Conservation (phyloP, 768 basidiomycete genomes). For the Mycena latifolia region DNA sequence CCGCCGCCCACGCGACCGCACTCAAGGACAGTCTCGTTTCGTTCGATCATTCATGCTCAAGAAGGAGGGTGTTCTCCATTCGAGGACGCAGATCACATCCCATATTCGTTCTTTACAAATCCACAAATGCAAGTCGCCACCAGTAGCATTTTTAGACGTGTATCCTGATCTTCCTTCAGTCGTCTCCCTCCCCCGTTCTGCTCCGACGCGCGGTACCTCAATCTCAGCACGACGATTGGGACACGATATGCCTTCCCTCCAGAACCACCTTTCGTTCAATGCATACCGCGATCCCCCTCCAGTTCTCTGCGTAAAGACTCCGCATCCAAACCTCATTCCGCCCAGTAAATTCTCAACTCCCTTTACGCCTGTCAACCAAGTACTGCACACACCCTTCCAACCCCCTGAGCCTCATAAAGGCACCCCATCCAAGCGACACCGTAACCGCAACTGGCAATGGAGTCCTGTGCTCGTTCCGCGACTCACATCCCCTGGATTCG, state of each 20-base stretch:
- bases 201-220: background rate
- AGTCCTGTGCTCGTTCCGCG: conserved; percentile 14
- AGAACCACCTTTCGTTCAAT: background rate
- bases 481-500: conserved; percentile 14
- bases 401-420: conserved; percentile 24
- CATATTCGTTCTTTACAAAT: conserved; percentile 10
- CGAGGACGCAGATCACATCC: conserved; percentile 9
- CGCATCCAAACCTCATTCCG: conserved; percentile 28
- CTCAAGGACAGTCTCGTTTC: conserved; percentile 21
- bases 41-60: conserved; percentile 21
- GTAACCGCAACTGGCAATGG: conserved; percentile 23
- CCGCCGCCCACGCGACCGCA: conserved; percentile 11
- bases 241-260: conserved; percentile 2
- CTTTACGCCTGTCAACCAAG: conserved; percentile 33
- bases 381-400: conserved; percentile 29
- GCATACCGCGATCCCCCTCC: conserved; percentile 1
- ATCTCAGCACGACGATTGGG: conserved; percentile 17
- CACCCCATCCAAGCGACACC: conserved; percentile 26
- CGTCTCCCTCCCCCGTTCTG: background rate
- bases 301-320: conserved; percentile 10
- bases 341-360: conserved; percentile 33
- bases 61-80: conserved; percentile 5
- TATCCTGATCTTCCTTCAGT: conserved; percentile 8
- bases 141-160: background rate
- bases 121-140: conserved; percentile 7